Base-by-base conservation (phyloP, 305 asterid genomes). In the Fraxinus platypoda region DNA sequence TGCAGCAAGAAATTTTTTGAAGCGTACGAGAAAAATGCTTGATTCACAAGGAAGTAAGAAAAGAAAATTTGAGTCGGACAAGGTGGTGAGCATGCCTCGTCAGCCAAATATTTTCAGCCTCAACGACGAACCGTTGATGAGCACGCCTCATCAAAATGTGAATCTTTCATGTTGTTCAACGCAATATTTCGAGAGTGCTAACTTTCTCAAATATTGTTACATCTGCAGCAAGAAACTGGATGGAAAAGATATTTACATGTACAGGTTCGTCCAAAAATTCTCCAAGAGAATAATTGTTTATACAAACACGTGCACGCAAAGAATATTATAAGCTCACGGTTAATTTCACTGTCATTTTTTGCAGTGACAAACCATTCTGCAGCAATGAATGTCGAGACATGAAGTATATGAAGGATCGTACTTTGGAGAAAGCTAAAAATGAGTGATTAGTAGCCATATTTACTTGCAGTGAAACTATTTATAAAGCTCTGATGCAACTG, bases 281-380 rank as follows among this genome's bases (percentile, higher is more conserved):
- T 62, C 72, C 72, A 62, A 23, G 31, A 23, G 8, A 64, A 21
- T 25, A 64, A 64, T 8, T 21, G 6, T 15, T 21, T 9, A 7
- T 25, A 64, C 73, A 25, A 21, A 9, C 6, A 2, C 28, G 3
- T 6, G 26, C 26, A 19, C 59, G 1, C 59, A 4, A 15, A 49
- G 26, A 15, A 11, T 12, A 34, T 23, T 21, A 30, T 62, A 2
- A 5, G 7, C 9, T 43, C 17, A 8, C 31, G 6, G 2, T n/a
- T 46, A 38, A 76, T 0, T 38, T 76, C 35, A n/a, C 2, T 2
- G 6, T 21, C 7, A 0, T 15, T 30, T 68, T 78, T 52, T 37
- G 75, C 37, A 86, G 90, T 57, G 89, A 86, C 23, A 21, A 64
- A 7, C 31, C 57, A 34, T 87, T 79, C 75, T 89, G 91, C 81